These are phyloP conservation scores for Paxillus ammoniavirescens DNA, from an alignment of 768 basidiomycete genomes.

Conservation along the genomic window DNA sequence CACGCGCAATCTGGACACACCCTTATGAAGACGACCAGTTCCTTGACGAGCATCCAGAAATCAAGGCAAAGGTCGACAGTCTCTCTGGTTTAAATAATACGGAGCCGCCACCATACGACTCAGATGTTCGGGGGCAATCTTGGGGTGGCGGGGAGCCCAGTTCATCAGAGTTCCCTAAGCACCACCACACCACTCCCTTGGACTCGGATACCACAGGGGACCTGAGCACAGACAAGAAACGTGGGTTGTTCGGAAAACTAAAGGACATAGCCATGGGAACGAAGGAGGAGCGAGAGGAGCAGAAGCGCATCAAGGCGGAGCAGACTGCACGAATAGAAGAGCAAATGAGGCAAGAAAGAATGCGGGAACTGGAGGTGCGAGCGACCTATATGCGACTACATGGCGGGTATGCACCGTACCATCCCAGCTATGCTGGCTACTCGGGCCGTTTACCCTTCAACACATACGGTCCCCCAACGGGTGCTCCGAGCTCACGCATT, in stretches of 20 bases:
- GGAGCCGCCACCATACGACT: slow-evolving; percentile 30
- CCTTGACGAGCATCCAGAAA: slow-evolving; percentile 53
- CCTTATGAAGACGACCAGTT: slow-evolving; percentile 69
- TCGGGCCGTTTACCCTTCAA: too few relatives aligned
- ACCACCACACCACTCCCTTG: not conserved
- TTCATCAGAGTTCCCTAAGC: not conserved
- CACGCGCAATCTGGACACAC: slow-evolving; percentile 70
- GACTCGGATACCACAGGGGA: not conserved
- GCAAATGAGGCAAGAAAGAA: slow-evolving; percentile 13
- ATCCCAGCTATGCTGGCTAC: slow-evolving; percentile 16
- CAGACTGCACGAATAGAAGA: slow-evolving; percentile 26
- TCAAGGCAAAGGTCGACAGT: slow-evolving; percentile 35
- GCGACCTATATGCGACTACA: slow-evolving; percentile 36
- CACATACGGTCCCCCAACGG: not conserved
- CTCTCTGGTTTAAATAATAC: not conserved
- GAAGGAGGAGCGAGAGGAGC: slow-evolving; percentile 59
- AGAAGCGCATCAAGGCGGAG: slow-evolving; percentile 32
- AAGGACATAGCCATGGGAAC: slow-evolving; percentile 66
- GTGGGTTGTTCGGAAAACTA: slow-evolving; percentile 57
- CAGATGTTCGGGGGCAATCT: slow-evolving; percentile 27
- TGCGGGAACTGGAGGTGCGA: slow-evolving; percentile 25
- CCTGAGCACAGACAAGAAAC: slow-evolving; percentile 32
- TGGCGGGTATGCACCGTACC: slow-evolving; percentile 30
- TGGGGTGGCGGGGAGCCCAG: slow-evolving; percentile 15
- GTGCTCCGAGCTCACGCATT: slow-evolving; percentile 5